Conservation (phyloP, 345 rosid genomes). For the Clausena lansium region DNA sequence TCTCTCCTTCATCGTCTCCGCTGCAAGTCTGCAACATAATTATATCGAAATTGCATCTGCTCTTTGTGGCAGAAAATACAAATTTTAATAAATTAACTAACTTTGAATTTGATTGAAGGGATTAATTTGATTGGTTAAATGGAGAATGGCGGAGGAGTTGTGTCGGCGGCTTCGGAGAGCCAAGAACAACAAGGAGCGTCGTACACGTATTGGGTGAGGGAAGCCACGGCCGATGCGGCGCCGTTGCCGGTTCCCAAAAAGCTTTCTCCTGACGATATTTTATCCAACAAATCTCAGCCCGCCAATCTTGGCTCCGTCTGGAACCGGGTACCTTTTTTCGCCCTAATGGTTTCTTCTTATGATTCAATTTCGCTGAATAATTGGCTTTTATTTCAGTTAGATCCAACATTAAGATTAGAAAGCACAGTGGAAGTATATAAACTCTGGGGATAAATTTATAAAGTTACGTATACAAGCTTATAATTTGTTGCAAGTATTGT, state of each 20-base stretch:
- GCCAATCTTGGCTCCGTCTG: conserved; percentile 73
- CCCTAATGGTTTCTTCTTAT: no score
- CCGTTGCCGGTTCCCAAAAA: conserved; percentile 73
- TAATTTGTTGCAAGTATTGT: neutral
- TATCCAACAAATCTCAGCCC: conserved; percentile 30
- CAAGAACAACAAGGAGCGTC: conserved; percentile 32
- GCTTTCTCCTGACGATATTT: conserved; percentile 43
- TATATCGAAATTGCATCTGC: neutral
- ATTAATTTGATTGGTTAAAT: conserved; percentile 10
- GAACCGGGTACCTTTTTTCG: conserved; percentile 48
- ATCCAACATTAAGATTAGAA: neutral
- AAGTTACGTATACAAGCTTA: neutral
- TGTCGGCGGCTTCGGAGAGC: conserved; percentile 25
- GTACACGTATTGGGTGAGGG: conserved; percentile 90
- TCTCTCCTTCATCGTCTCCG: neutral
- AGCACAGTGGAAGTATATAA: neutral
- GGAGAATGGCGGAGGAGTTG: conserved; percentile 38
- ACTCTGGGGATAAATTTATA: neutral
- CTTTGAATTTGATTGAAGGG: neutral
- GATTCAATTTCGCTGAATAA: neutral
- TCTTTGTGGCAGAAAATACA: neutral
- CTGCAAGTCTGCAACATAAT: neutral
- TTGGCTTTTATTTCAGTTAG: neutral
- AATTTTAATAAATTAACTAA: neutral
- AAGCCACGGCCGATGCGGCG: conserved; percentile 66